Base-by-base conservation (phyloP, 176 grass and related monocot species). In the Eremochloa ophiuroides region DNA sequence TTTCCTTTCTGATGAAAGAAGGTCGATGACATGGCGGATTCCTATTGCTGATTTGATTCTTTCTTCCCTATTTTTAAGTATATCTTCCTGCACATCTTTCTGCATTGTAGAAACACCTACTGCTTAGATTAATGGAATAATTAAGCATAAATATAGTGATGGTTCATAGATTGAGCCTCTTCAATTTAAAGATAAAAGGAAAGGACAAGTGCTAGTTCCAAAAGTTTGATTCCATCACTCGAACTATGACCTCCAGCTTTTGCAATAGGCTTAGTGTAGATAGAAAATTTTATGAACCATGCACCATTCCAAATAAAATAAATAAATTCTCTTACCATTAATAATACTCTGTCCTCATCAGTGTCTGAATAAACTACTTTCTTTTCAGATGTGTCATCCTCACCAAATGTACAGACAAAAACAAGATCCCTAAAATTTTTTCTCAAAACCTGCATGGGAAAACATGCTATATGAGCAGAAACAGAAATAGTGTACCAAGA, bases 21-120 rank as follows among this genome's bases (percentile, higher is more conserved):
- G 92, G 88, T 95, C 92, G 55, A 98, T 94, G 47, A 98, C 90
- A 84, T 95, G 92, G 6, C 90, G 90, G 50, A 98, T 84, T 83
- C 95, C 95, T 71, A 98, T 80, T 72, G 92, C 90, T 85, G 85
- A 91, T 66, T 73, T 87, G 34, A 94, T 39, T 59, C 35, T 91
- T 89, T 78, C 66, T 87, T 92, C 81, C 47, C 69, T 90, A 48
- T 47, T 88, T 80, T 62, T 88, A n/a, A 73, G 82, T 88, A 91
- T 40, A 91, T 92, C 94, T 85, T 88, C 76, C 42, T 89, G 77
- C 29, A 97, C 83, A 62, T 92, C 83, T 83, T 92, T 94, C 94
- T 97, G 86, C 51, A 77, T 64, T 58, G 50, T 51, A 74, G 41
- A 76, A 60, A 66, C 29, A 44, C 80, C 26, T 26, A 71, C 28